phyloP scores from a whole-genome alignment of 352 stramenopile species.

The Phytopythium chamaehyphon region DNA sequence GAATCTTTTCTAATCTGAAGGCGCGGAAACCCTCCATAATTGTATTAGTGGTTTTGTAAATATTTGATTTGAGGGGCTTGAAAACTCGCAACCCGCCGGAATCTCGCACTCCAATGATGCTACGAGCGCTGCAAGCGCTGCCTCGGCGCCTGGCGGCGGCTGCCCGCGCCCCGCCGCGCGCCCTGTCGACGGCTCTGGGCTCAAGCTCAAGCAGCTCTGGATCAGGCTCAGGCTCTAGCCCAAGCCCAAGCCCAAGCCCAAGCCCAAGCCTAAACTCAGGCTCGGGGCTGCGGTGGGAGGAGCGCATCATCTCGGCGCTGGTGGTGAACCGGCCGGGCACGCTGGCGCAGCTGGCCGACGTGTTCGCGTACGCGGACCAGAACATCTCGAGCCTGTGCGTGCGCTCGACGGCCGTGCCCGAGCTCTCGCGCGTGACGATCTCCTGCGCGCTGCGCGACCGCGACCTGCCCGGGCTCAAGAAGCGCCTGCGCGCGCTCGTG shows the following conservation, averaged over 20 bases:
- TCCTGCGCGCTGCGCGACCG: constrained; percentile 50
- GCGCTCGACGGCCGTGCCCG: constrained; percentile 62
- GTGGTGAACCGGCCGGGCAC: constrained; percentile 69
- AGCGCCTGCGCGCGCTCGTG: constrained; percentile 54
- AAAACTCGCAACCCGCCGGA: too few relatives aligned
- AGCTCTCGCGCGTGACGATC: constrained; percentile 76
- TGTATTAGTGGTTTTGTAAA: not conserved
- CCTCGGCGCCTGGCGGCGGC: too few relatives aligned
- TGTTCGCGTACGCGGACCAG: constrained; percentile 65
- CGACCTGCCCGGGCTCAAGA: constrained; percentile 52
- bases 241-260: too few relatives aligned
- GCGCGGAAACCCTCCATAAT: too few relatives aligned
- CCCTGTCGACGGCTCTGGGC: too few relatives aligned
- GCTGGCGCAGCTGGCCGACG: constrained; percentile 60
- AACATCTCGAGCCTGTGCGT: constrained; percentile 76
- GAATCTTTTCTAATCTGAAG: not conserved
- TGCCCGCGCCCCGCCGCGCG: too few relatives aligned
- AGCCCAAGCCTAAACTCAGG: too few relatives aligned
- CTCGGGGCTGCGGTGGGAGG: constrained; percentile 19
- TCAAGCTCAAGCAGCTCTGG: too few relatives aligned
- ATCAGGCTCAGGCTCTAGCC: too few relatives aligned
- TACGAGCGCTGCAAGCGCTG: too few relatives aligned
- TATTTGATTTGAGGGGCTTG: too few relatives aligned
- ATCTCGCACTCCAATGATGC: too few relatives aligned
- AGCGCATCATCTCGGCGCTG: constrained; percentile 72